Evolutionary conservation across 345 rosid genomes (phyloP).

Genomic region (Laguncularia racemosa): DNA sequence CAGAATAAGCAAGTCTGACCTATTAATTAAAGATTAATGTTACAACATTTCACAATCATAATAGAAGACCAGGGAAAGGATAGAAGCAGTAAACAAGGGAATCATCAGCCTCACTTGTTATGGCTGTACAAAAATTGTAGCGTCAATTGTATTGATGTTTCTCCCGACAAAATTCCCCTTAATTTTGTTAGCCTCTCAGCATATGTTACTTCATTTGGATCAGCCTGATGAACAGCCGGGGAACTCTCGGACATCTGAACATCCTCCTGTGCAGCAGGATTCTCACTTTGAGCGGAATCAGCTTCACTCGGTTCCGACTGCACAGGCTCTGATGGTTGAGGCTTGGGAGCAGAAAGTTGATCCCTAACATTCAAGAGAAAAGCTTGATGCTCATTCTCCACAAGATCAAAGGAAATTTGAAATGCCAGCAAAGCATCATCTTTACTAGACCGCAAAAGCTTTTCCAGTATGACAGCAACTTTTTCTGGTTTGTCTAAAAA

Average conservation of each 20-base stretch:
- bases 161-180: constrained; percentile 90
- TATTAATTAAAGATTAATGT: constrained; percentile 22
- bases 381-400: constrained; percentile 98
- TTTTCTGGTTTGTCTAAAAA: constrained; percentile 88
- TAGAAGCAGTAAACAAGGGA: background rate
- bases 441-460: constrained; percentile 82
- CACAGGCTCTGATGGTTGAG: constrained; percentile 41
- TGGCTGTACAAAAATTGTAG: constrained; percentile 90
- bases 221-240: constrained; percentile 35
- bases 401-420: constrained; percentile 95
- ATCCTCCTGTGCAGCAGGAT: constrained; percentile 49
- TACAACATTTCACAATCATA: background rate
- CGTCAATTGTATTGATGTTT: constrained; percentile 88
- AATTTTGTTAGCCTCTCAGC: constrained; percentile 83
- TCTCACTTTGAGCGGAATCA: constrained; percentile 44
- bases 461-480: constrained; percentile 83
- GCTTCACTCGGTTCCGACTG: constrained; percentile 40
- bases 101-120: constrained; percentile 56
- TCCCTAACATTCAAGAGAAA: constrained; percentile 89
- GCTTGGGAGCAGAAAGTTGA: constrained; percentile 64
- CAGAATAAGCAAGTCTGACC: constrained; percentile 89
- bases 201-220: constrained; percentile 56
- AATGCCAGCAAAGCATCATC: constrained; percentile 85
- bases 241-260: constrained; percentile 80
- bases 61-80: background rate